Evolutionary conservation across 1,284 basidiomycete species (phyloP).

Genomic region (Ustilago bromivora): DNA sequence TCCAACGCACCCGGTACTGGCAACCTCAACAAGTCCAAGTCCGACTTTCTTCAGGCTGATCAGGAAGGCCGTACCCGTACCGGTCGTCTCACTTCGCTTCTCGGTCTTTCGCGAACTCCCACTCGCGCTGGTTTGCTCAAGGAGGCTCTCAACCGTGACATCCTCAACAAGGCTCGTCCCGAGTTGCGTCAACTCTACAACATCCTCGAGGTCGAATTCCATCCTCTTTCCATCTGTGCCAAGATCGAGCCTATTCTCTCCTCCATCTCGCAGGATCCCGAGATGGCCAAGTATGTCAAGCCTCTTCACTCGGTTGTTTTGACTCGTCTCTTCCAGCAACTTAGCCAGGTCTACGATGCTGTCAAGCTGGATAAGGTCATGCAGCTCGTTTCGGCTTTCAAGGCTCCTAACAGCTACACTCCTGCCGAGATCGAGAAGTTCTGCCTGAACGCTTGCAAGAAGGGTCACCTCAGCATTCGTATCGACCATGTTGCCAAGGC

Average conservation of each 20-base stretch:
- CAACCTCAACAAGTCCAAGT: slow-evolving; percentile 73
- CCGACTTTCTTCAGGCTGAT: slow-evolving; percentile 76
- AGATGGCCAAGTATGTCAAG: slow-evolving; percentile 77
- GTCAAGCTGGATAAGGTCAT: slow-evolving; percentile 74
- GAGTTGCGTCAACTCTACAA: slow-evolving; percentile 86
- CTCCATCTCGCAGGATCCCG: slow-evolving; percentile 62
- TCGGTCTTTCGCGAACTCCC: slow-evolving; percentile 87
- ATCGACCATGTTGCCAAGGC: slow-evolving; percentile 90
- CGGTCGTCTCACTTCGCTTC: slow-evolving; percentile 83
- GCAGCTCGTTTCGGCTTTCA: slow-evolving; percentile 67
- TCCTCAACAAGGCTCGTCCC: slow-evolving; percentile 83
- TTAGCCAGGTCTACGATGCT: slow-evolving; percentile 92
- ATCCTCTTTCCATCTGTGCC: slow-evolving; percentile 88
- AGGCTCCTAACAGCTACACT: slow-evolving; percentile 66
- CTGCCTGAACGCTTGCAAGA: slow-evolving; percentile 89
- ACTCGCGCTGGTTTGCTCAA: slow-evolving; percentile 84
- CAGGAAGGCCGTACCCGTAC: slow-evolving; percentile 74
- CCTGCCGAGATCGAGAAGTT: slow-evolving; percentile 74
- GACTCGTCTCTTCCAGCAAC: slow-evolving; percentile 91
- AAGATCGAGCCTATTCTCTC: slow-evolving; percentile 85
- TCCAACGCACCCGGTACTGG: slow-evolving; percentile 72
- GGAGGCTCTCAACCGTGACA: slow-evolving; percentile 76
- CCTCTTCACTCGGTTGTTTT: slow-evolving; percentile 92
- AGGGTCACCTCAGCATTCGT: slow-evolving; percentile 87
- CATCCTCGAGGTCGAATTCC: slow-evolving; percentile 92